These are phyloP conservation scores for Ormosia emarginata DNA, from an alignment of 306 rosid species.

Conservation along the genomic window DNA sequence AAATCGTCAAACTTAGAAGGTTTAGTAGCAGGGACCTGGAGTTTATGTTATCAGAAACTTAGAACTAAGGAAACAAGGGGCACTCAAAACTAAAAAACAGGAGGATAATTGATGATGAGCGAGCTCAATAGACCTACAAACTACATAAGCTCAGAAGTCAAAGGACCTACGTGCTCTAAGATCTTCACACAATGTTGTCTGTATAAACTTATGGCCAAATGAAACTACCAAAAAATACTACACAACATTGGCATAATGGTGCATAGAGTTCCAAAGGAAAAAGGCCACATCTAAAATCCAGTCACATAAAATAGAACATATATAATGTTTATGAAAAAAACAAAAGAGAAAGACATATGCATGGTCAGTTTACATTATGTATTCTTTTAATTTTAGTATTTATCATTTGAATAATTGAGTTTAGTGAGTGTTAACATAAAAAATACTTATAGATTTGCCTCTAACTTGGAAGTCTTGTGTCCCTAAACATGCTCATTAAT, in stretches of 20 bases:
- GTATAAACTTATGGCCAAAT: background rate
- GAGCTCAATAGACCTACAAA: background rate
- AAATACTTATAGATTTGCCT: slow-evolving; percentile 26
- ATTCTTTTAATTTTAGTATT: too few species aligned
- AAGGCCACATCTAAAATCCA: too few species aligned
- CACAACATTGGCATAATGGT: too few species aligned
- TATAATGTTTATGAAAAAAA: too few species aligned
- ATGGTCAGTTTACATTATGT: too few species aligned
- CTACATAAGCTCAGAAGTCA: background rate
- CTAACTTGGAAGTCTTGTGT: background rate
- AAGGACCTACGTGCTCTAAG: background rate
- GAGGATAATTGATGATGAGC: background rate
- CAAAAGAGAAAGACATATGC: too few species aligned
- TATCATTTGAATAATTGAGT: too few species aligned
- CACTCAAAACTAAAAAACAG: background rate
- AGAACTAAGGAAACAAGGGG: background rate
- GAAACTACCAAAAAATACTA: too few species aligned
- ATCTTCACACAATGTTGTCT: background rate
- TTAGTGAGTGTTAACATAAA: too few species aligned
- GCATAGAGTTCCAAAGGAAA: too few species aligned
- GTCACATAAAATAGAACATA: too few species aligned
- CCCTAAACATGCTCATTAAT: slow-evolving; percentile 28
- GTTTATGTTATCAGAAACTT: slow-evolving; percentile 15
- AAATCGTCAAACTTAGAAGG: slow-evolving; percentile 2
- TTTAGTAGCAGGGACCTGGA: slow-evolving; percentile 42